Evolutionary conservation across 1,139 yeast genomes (phyloP), one percentile per base, ranked within the genome.

Genomic region (Geotrichum cucujoidarum): DNA sequence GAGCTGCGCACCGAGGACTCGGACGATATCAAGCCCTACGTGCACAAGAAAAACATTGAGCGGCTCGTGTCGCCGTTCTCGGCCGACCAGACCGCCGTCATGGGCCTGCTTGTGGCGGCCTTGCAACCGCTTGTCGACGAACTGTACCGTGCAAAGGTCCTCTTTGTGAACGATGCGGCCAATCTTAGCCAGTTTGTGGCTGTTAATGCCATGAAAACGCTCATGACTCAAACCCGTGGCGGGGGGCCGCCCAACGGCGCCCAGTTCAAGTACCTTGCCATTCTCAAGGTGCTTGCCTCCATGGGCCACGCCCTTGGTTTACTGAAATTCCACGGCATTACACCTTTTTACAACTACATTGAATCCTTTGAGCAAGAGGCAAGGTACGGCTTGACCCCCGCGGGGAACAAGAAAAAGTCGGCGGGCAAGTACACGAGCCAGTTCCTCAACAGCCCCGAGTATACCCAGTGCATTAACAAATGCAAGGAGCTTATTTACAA

Each of bases 1-100:
- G 97, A 90, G 63, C 80, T 90, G 18, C 70, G 97, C 53, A 86
- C 96, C 0, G 98, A 94, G 60, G 78, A 77, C 40, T 83, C 94
- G 57, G 73, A 80, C 24, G 97, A 94, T 63, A 84, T 89, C n/a
- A 70, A 73, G 14, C 80, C 75, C 58, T 88, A 90, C 60, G 81
- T 90, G 73, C 89, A 87, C 60, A 67, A 71, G n/a, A 83, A 86
- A 52, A 75, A 72, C 21, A 72, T 84, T 10, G 82, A 77, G 25
- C 74, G 83, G 58, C 67, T 84, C 6, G 73, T 75, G 7, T 80
- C 86, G 5, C 75, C 70, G 1, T 65, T 72, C 13, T 75, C 80
- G 1, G 65, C 68, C 1, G 85, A 81, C 25, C 80, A 81, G 54
- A 65, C 68, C 17, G 76, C 73, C 22, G 69, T 83, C 1, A 64